Evolutionary conservation across 1,284 basidiomycete genomes (phyloP).

Genomic region (Microbotryomycetes sp.): DNA sequence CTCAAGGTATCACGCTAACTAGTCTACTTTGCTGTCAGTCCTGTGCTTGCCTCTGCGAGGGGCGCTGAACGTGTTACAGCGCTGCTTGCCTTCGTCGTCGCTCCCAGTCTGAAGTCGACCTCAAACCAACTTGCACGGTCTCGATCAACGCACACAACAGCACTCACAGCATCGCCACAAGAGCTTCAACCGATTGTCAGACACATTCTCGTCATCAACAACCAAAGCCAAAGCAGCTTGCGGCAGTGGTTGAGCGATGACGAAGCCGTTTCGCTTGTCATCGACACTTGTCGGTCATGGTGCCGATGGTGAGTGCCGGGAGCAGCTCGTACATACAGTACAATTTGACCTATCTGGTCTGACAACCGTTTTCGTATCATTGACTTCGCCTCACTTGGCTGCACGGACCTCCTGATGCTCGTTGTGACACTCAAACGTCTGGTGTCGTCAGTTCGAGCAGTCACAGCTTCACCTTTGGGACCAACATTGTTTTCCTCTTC

Average conservation of each 20-base stretch:
- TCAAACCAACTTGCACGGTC: too few relatives aligned
- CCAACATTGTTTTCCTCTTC: slow-evolving; percentile 76
- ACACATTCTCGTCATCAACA: too few relatives aligned
- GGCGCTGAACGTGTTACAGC: too few relatives aligned
- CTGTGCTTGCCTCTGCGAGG: too few relatives aligned
- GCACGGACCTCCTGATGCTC: neutral
- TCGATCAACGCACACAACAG: too few relatives aligned
- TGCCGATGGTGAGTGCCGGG: slow-evolving; percentile 38
- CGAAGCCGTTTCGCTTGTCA: slow-evolving; percentile 66
- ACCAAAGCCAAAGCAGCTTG: neutral
- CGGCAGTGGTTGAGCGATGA: neutral
- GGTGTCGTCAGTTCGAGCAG: slow-evolving; percentile 54
- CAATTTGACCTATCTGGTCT: neutral
- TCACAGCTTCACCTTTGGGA: slow-evolving; percentile 58
- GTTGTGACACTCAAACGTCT: neutral
- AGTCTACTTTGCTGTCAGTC: too few relatives aligned
- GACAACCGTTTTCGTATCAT: neutral
- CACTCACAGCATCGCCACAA: too few relatives aligned
- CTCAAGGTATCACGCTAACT: too few relatives aligned
- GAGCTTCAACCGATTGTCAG: too few relatives aligned
- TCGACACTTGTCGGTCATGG: slow-evolving; percentile 56
- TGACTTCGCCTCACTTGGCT: slow-evolving; percentile 9
- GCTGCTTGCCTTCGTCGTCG: too few relatives aligned
- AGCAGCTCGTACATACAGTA: neutral
- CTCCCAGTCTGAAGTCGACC: too few relatives aligned